Conservation (phyloP, 2,329 filamentous ascomycete species). For the Sclerotinia sclerotiorum region DNA sequence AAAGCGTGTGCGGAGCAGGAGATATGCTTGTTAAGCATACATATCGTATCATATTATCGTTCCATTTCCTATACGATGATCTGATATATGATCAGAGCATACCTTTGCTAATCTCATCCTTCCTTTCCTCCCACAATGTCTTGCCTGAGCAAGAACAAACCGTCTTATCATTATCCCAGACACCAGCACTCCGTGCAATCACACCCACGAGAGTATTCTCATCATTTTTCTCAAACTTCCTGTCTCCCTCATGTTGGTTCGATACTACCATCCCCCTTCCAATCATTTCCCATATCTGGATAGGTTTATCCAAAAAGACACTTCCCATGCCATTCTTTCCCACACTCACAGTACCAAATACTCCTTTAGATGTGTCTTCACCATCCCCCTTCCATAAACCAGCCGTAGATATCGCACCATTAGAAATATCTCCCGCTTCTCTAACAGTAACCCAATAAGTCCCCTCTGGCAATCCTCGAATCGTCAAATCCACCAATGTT, state of each 20-base stretch:
- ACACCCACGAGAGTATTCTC: constrained; percentile 86
- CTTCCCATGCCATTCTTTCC: constrained; percentile 73
- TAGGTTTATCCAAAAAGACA: constrained; percentile 75
- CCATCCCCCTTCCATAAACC: constrained; percentile 65
- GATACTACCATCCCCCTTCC: constrained; percentile 89
- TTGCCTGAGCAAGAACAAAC: constrained; percentile 98
- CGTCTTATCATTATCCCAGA: constrained; percentile 98
- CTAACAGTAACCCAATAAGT: constrained; percentile 82
- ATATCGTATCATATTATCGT: constrained; percentile 14
- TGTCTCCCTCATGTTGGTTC: constrained; percentile 59
- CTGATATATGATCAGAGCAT: constrained; percentile 66
- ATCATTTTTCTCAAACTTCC: constrained; percentile 67
- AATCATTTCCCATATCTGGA: constrained; percentile 95
- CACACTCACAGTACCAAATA: constrained; percentile 75
- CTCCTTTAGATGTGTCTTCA: constrained; percentile 51
- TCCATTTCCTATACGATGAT: constrained; percentile 30
- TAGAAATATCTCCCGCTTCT: constrained; percentile 81
- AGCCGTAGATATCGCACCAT: constrained; percentile 79
- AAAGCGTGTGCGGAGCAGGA: neutral
- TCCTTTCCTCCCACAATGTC: constrained; percentile 95
- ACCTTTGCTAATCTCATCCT: constrained; percentile 83
- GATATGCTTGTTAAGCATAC: constrained; percentile 3
- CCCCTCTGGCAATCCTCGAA: constrained; percentile 78
- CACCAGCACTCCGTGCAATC: constrained; percentile 91
- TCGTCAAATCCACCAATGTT: constrained; percentile 83